A percentile compares a stretch with the other conserved stretches of the same genome.
Conservation (phyloP, 257 asterid genomes). For the Nicotiana knightiana region DNA sequence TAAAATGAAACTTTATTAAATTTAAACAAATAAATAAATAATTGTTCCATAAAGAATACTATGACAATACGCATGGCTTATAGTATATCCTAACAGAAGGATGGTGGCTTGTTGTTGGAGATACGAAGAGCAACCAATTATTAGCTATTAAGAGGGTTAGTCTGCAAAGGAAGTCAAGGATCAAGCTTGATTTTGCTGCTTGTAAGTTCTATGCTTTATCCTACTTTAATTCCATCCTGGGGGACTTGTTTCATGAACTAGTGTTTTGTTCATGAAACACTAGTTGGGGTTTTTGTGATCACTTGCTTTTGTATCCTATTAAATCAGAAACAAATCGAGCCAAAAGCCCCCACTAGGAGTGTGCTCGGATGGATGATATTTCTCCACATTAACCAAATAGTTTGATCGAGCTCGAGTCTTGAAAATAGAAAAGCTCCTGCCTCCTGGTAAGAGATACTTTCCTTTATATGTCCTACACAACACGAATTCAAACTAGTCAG, state of each 20-base stretch:
- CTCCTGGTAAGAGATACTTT: neutral
- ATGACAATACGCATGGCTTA: too few species aligned
- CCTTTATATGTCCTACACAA: too few species aligned
- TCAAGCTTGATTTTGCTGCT: constrained; percentile 34
- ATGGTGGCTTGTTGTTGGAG: constrained; percentile 43
- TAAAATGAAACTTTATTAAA: too few species aligned
- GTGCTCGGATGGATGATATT: too few species aligned
- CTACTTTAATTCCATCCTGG: neutral
- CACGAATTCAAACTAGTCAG: neutral
- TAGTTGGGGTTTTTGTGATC: neutral
- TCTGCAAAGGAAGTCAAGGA: constrained; percentile 30
- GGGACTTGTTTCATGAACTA: neutral
- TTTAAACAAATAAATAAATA: too few species aligned
- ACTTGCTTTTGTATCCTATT: neutral
- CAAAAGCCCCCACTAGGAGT: neutral
- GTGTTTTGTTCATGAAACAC: neutral
- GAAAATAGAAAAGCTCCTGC: neutral
- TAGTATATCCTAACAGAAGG: too few species aligned
- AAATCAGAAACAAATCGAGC: neutral
- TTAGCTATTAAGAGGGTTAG: constrained; percentile 34
- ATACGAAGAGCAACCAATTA: constrained; percentile 29
- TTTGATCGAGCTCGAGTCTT: neutral
- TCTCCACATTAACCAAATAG: neutral
- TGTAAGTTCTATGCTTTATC: neutral
- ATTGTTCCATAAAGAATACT: too few species aligned